Evolutionary conservation across 331 rosid species (phyloP).

Genomic region (Ulmus americana): DNA sequence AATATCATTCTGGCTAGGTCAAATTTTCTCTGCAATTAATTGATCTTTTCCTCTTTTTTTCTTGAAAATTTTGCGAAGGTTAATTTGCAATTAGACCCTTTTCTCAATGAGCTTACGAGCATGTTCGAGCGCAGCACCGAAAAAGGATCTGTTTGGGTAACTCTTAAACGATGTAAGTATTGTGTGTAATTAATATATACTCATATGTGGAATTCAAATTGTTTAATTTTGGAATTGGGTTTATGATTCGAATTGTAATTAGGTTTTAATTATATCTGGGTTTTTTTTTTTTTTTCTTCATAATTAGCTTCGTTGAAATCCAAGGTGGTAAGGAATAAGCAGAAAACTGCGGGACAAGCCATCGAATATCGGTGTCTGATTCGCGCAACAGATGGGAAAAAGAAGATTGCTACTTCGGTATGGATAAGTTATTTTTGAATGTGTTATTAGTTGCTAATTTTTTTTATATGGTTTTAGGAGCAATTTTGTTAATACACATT

Average conservation of each 20-base stretch:
- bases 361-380: constrained; percentile 80
- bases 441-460: not conserved
- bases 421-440: constrained; percentile 10
- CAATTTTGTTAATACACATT: not conserved
- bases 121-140: constrained; percentile 73
- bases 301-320: constrained; percentile 75
- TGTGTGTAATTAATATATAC: not conserved
- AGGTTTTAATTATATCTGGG: constrained; percentile 12
- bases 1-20: too few relatives aligned
- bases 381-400: constrained; percentile 89
- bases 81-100: constrained; percentile 72
- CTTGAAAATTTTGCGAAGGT: constrained; percentile 37
- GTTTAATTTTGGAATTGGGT: not conserved
- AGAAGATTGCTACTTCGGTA: constrained; percentile 81
- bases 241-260: constrained; percentile 11
- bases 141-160: constrained; percentile 86
- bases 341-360: constrained; percentile 52
- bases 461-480: constrained; percentile 5
- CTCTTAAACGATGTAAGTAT: constrained; percentile 80
- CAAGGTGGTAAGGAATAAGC: constrained; percentile 61
- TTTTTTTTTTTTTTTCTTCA: constrained; percentile 15
- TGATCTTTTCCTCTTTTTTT: not conserved
- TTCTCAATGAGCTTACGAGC: constrained; percentile 86
- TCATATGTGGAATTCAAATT: not conserved
- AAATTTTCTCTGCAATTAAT: not conserved